phyloP scores from a whole-genome alignment of 202 grass and related monocot genomes.

The Zizania palustris region DNA sequence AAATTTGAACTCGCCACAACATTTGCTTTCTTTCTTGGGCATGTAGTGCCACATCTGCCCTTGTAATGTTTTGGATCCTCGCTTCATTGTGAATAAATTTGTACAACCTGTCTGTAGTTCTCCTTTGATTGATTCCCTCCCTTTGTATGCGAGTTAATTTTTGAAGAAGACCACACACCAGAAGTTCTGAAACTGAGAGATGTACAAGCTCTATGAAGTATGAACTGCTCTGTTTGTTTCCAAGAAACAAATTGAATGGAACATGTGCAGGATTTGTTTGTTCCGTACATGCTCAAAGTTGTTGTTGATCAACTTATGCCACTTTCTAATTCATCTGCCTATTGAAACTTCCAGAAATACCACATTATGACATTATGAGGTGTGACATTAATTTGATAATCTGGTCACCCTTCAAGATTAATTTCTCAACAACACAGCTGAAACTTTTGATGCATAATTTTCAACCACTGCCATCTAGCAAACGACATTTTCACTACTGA shows the following conservation, averaged over 20 bases:
- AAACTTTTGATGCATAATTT: background rate
- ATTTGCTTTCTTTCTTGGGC: constrained; percentile 71
- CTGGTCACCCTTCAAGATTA: too few relatives aligned
- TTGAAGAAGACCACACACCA: constrained; percentile 8
- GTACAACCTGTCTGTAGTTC: constrained; percentile 37
- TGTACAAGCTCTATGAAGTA: background rate
- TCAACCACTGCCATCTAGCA: background rate
- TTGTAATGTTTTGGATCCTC: constrained; percentile 77
- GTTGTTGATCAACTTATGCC: background rate
- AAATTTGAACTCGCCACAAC: constrained; percentile 66
- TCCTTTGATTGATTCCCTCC: constrained; percentile 34
- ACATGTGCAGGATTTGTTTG: constrained; percentile 5
- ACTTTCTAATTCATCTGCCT: background rate
- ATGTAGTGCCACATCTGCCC: constrained; percentile 61
- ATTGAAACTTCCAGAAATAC: background rate
- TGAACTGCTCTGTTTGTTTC: constrained; percentile 3
- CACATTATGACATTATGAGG: background rate
- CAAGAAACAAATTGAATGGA: background rate
- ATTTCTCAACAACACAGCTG: too few relatives aligned
- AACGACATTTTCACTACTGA: background rate
- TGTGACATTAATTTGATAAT: too few relatives aligned
- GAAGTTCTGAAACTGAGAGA: constrained; percentile 3
- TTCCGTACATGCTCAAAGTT: background rate
- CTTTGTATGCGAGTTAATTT: constrained; percentile 29
- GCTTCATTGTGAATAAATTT: constrained; percentile 64